Evolutionary conservation across 331 rosid species (phyloP), one percentile per base, ranked within the genome.

Genomic region (Spiraea crenata): DNA sequence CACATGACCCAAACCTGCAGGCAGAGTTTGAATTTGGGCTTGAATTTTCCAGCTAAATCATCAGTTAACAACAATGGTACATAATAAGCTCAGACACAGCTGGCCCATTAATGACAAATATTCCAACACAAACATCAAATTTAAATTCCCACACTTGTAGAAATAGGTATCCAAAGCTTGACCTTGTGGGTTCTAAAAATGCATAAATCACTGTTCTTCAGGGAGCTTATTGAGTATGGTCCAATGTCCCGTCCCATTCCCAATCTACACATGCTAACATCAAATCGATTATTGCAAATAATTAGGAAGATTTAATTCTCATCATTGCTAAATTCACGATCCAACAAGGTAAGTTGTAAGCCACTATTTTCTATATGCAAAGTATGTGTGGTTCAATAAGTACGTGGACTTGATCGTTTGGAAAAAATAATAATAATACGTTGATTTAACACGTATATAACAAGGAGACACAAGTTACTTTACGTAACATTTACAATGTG

Each of bases 1-100:
- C 17, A 14, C 38, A 31, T 65, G 70, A 65, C 44, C 70, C 31
- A 51, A 20, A 31, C 15, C 45, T 40, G 14, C 42, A 46, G 0
- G 38, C 37, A 50, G 1, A 31, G 55, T 13, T 65, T 47, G 54
- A 38, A 5, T 5, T 66, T 51, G 71, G 19, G 71, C 45, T 66
- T 68, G 38, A 68, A 68, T 68, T 52, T 39, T 19, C 14, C 37
- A 50, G 60, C 48, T 67, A 50, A 6, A 31, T 58, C 15, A 38
- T 39, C 72, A 4, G 19, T 67, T 48, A 35, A 35, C 2, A 25
- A 25, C 31, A 35, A 37, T 6, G 63, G 20, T 34, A 17, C 49
- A 39, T 51, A 4, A 68, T 51, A 4, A 68, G 19, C n/a, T 52
- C 63, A 7, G 3, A 17, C 25, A 41, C 19, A 17, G 19, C 40